These are phyloP conservation scores for Yamadazyma diospyri DNA, from an alignment of 1,139 yeast species.

Conservation along the genomic window DNA sequence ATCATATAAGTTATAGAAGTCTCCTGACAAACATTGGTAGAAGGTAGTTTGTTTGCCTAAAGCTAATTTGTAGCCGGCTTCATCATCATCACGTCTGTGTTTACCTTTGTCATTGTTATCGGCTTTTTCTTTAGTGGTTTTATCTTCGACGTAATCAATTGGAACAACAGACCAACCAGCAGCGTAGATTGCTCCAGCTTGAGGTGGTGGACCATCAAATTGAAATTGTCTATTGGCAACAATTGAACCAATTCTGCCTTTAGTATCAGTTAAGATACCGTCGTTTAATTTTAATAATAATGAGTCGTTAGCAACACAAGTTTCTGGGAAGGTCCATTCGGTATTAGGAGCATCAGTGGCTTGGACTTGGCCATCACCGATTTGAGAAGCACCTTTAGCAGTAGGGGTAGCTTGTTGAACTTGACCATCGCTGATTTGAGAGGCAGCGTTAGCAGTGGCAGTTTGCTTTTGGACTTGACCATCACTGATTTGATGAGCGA, in stretches of 20 bases:
- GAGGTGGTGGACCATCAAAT: constrained; percentile 45
- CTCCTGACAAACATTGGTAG: constrained; percentile 43
- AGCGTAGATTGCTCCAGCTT: constrained; percentile 40
- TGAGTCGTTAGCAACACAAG: constrained; percentile 26
- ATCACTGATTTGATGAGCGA: constrained; percentile 31
- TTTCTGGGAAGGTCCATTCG: constrained; percentile 10
- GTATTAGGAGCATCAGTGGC: constrained; percentile 13
- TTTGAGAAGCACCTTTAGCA: constrained; percentile 27
- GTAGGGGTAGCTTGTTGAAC: constrained; percentile 15
- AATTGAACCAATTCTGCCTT: constrained; percentile 40
- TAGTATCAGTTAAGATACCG: constrained; percentile 28
- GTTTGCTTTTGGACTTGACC: constrained; percentile 20
- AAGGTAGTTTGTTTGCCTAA: constrained; percentile 37
- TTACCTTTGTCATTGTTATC: constrained; percentile 13
- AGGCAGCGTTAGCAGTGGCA: constrained; percentile 20
- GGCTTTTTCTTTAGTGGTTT: constrained; percentile 11
- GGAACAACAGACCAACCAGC: constrained; percentile 36
- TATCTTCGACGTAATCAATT: constrained; percentile 22
- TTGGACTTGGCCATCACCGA: constrained; percentile 41
- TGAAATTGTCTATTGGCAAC: constrained; percentile 47
- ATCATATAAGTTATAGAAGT: constrained; percentile 43
- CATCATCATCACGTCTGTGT: constrained; percentile 14
- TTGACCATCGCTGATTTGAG: constrained; percentile 38
- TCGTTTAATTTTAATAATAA: constrained; percentile 27
- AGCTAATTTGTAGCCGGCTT: constrained; percentile 31